Evolutionary conservation across 352 stramenopile genomes (phyloP), one percentile per base, ranked within the genome.

Genomic region (Pythium volutum): DNA sequence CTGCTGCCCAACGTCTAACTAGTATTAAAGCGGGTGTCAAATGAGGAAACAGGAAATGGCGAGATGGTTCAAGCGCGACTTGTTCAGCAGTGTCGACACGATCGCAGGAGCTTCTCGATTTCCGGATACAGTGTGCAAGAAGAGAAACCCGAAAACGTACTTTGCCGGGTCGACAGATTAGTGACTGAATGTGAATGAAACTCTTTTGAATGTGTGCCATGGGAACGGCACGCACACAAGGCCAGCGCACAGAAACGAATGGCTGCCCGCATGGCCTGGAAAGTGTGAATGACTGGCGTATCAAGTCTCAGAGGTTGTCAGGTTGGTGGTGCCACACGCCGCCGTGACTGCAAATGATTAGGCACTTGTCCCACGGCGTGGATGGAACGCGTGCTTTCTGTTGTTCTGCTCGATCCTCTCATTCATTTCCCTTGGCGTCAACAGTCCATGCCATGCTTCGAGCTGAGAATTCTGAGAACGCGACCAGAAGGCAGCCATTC

Each of bases 221-320:
- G 41, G 22, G 41, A 25, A 16, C 7, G 10, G 23, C 46, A 1
- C n/a, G 36, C 38, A 2, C 5, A 18, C 4, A 33, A 33, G 29
- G 29, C 6, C 10, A 36, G 31, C 31, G 3, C 31, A 36, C 31
- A 36, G 31, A 8, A 36, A 36, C 31, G 8, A 36, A 36, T 36
- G 31, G 31, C 10, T 36, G 6, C 31, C 1, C 8, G 14, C 31
- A 15, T 36, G 31, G 14, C 31, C n/a, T n/a, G n/a, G n/a, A n/a
- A n/a, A n/a, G n/a, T 12, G 31, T 36, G 36, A 43, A 22, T 43
- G 36, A 8, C 31, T 36, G 31, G 31, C 14, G 42, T 10, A 66
- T 66, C 60, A 66, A 59, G 59, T 66, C 59, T 66, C 59, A 66
- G 59, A 66, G 59, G 59, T 60, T 53, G 7, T 10, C 43, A 18